A percentile compares a stretch with the other conserved stretches of the same genome.
Evolutionary conservation across 2,329 filamentous ascomycete species (phyloP).

Genomic region (Parastagonospora nodorum): DNA sequence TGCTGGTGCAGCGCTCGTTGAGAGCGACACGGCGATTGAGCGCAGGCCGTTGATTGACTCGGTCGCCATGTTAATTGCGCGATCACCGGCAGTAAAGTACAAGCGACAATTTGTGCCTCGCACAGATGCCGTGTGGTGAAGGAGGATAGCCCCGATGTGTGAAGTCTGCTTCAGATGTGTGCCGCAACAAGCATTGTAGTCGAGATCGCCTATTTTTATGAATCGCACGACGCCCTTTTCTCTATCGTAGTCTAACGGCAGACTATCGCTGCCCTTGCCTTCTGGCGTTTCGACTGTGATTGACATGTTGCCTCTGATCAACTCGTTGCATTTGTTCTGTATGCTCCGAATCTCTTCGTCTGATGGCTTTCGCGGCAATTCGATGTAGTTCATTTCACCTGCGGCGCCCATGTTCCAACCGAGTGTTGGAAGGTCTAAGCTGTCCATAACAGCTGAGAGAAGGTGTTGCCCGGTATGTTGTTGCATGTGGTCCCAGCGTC

Average conservation of each 20-base stretch:
- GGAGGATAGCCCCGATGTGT: slow-evolving; percentile 36
- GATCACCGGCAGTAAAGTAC: slow-evolving; percentile 38
- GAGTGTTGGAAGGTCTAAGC: slow-evolving; percentile 34
- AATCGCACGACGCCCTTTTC: slow-evolving; percentile 40
- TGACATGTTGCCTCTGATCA: slow-evolving; percentile 31
- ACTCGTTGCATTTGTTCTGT: slow-evolving; percentile 33
- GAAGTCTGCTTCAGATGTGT: slow-evolving; percentile 41
- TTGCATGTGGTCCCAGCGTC: slow-evolving; percentile 43
- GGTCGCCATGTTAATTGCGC: slow-evolving; percentile 33
- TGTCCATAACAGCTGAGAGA: slow-evolving; percentile 41
- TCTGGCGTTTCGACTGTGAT: slow-evolving; percentile 41
- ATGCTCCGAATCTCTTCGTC: slow-evolving; percentile 31
- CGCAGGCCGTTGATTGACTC: slow-evolving; percentile 33
- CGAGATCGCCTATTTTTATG: slow-evolving; percentile 39
- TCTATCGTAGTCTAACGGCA: slow-evolving; percentile 39
- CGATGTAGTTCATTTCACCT: slow-evolving; percentile 44
- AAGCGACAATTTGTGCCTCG: slow-evolving; percentile 39
- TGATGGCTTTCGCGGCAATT: slow-evolving; percentile 36
- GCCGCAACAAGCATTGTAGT: slow-evolving; percentile 43
- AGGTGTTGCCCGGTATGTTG: slow-evolving; percentile 44
- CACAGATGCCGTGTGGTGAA: slow-evolving; percentile 38
- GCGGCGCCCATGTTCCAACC: slow-evolving; percentile 39
- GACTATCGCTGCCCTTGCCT: slow-evolving; percentile 27
- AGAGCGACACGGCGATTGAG: slow-evolving; percentile 32
- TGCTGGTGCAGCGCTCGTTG: slow-evolving; percentile 23